A percentile compares a stretch with the other conserved stretches of the same genome.
Evolutionary conservation across 108 stramenopile species (phyloP).

Genomic region (Skeletonema tropicum): DNA sequence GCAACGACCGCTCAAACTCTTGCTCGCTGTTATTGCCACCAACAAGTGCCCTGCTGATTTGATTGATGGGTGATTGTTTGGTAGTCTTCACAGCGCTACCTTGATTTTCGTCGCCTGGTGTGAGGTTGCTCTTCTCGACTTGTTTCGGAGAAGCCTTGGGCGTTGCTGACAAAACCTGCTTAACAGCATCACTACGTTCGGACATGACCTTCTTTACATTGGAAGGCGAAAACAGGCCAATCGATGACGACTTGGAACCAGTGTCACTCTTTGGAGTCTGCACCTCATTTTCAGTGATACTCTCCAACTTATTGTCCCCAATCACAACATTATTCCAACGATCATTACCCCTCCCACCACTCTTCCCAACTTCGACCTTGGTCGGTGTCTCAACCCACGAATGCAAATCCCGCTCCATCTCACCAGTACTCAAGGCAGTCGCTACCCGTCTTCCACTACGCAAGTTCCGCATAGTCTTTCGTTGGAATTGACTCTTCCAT

Average conservation of each 20-base stretch:
- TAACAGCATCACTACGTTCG: neutral
- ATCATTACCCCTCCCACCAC: neutral
- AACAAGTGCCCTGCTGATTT: slow-evolving; percentile 34
- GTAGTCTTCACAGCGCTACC: neutral
- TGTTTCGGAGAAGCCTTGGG: neutral
- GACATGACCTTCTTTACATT: slow-evolving; percentile 40
- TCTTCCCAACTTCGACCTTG: slow-evolving; percentile 14
- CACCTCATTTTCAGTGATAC: neutral
- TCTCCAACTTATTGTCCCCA: slow-evolving; percentile 1
- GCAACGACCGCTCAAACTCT: slow-evolving; percentile 36
- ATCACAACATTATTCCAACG: neutral
- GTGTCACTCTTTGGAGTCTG: neutral
- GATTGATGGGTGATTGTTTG: slow-evolving; percentile 16
- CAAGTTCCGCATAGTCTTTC: slow-evolving; percentile 31
- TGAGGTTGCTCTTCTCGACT: neutral
- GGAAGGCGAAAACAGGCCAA: slow-evolving; percentile 41
- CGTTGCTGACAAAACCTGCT: neutral
- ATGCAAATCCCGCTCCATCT: slow-evolving; percentile 18
- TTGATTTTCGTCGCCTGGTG: slow-evolving; percentile 5
- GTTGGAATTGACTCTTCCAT: slow-evolving; percentile 27
- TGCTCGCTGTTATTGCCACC: slow-evolving; percentile 15
- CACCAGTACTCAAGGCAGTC: slow-evolving; percentile 28
- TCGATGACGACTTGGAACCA: neutral
- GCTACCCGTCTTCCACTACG: slow-evolving; percentile 28
- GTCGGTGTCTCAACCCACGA: slow-evolving; percentile 54